Evolutionary conservation across 164 flowering plant genomes (phyloP), one percentile per base, ranked within the genome.

Genomic region (Taxillus chinensis): DNA sequence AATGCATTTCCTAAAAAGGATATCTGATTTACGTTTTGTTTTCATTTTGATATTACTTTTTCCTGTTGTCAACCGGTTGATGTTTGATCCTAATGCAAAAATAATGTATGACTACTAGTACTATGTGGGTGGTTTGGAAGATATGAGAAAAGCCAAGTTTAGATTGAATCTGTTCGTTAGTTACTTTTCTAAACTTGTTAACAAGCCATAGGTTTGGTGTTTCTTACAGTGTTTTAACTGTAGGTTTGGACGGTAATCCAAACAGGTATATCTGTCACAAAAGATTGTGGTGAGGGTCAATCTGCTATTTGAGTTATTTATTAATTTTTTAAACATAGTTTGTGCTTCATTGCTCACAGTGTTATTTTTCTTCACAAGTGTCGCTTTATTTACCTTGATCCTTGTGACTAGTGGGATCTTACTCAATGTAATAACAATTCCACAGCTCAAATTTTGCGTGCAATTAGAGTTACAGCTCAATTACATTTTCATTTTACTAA

Each of bases 401-500:
- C 7, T 43, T 5, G 46, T 43, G 46, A 43, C 7, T 5, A 43
- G 46, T 43, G 10, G 7, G 10, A 43, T 6, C 46, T 43, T 43
- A 9, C 46, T 43, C 46, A 43, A 7, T 53, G 56, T 5, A 53
- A 53, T 27, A 27, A 27, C 67, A 11, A 37, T 43, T 61, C 37
- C 74, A 60, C 88, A 91, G 97, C 97, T 78, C 95, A 96, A 43
- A 87, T 91, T 64, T 70, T 95, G 37, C 97, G 96, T 66, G 97
- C 79, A 42, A 57, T 87, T 62, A 83, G 99, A 72, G 78, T 95
- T 74, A 95, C 95, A 40, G 96, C 90, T 39, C 91, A 96, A 42
- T 80, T 91, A 67, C 93, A 80, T 41, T 91, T 95, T 62, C 77
- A 80, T 3, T 74, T 95, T 61, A 62, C 88, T 3, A 83, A 66